Conservation (phyloP, 169 alveolate species). For the Amoebophrya sp. region DNA sequence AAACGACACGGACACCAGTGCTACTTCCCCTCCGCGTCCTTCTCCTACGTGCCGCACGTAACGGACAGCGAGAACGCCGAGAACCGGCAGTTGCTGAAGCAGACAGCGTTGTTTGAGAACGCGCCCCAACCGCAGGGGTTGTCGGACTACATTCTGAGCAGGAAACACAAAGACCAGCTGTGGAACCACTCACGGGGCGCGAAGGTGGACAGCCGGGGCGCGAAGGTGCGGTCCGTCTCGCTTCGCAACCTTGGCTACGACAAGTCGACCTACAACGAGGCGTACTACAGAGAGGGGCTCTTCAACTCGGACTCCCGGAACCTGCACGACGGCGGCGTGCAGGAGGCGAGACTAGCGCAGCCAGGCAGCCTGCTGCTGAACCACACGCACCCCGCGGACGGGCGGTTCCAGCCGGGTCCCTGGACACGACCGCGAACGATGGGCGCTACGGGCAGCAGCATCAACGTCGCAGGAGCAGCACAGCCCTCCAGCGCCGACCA, state of each 20-base stretch:
- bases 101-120: not conserved
- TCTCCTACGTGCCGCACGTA: conserved; percentile 4
- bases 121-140: conserved; percentile 8
- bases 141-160: not conserved
- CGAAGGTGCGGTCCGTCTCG: not conserved
- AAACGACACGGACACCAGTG: no score
- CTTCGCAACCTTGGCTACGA: not conserved
- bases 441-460: no score
- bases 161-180: not conserved
- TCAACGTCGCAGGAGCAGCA: no score
- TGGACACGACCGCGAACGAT: no score
- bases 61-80: not conserved
- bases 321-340: not conserved
- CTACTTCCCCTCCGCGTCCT: not conserved
- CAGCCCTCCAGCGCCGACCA: no score
- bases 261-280: not conserved
- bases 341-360: not conserved
- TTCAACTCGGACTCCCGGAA: not conserved
- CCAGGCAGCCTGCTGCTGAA: not conserved
- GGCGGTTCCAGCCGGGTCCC: not conserved
- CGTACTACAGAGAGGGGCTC: conserved; percentile 14
- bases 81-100: not conserved
- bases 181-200: not conserved
- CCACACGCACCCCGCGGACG: not conserved
- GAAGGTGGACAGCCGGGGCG: not conserved